Conservation (phyloP, 2,329 filamentous ascomycete genomes). For the Penicillium sp. region DNA sequence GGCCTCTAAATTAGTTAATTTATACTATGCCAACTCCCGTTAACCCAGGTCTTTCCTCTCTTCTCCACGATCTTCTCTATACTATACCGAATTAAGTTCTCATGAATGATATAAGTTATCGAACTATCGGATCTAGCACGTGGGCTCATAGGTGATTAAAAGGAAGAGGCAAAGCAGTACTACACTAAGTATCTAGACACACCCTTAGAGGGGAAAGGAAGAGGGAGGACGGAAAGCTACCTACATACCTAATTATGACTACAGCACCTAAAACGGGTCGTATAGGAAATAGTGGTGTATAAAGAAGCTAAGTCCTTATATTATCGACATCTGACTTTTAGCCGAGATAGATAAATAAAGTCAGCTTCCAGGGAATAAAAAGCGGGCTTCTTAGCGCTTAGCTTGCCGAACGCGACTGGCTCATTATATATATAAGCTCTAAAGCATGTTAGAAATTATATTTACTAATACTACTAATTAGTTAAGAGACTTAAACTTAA, state of each 20-base stretch:
- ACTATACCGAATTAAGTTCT: no score
- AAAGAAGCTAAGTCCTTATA: background rate
- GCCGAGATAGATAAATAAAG: background rate
- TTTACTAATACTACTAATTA: background rate
- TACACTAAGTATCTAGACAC: no score
- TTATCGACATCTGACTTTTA: background rate
- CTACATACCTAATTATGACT: background rate
- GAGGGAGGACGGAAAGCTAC: no score
- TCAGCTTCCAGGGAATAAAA: background rate
- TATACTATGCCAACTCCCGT: no score
- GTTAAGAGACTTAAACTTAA: background rate
- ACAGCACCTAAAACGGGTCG: background rate
- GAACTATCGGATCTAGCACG: no score
- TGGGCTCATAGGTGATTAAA: no score
- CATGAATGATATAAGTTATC: background rate
- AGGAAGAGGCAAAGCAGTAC: no score
- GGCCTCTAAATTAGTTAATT: no score
- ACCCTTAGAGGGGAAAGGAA: no score
- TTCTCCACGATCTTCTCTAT: no score
- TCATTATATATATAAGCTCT: background rate
- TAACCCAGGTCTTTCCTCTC: no score
- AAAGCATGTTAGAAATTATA: background rate
- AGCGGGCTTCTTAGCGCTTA: background rate
- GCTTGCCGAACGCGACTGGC: background rate
- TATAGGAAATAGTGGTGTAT: background rate